Conservation (phyloP, 257 asterid genomes). For the Capsicum pubescens region DNA sequence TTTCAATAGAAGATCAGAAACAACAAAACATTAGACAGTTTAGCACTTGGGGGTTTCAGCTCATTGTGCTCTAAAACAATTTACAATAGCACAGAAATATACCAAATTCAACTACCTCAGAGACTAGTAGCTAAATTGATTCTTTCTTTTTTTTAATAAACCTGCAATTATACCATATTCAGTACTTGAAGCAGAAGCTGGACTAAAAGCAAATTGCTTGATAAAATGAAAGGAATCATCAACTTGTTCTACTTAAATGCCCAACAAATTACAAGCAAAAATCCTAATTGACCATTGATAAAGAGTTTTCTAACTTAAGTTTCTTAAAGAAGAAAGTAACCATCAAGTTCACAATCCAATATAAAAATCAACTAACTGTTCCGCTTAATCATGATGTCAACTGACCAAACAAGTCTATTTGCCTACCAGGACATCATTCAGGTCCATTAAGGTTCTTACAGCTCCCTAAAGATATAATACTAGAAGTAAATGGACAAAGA, state of each 20-base stretch:
- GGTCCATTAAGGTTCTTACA: slow-evolving; percentile 16
- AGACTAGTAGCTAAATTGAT: slow-evolving; percentile 11
- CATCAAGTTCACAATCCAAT: slow-evolving; percentile 4
- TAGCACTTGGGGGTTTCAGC: not conserved
- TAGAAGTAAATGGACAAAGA: slow-evolving; percentile 3
- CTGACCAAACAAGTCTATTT: slow-evolving; percentile 13
- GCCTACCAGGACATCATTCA: not conserved
- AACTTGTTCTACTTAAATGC: not conserved
- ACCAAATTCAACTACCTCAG: not conserved
- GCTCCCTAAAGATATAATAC: not conserved
- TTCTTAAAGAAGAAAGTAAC: not conserved
- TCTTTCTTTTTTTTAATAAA: not conserved
- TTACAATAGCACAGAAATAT: not conserved
- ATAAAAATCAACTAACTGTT: not conserved
- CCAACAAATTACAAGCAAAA: not conserved
- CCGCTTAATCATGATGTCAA: not conserved
- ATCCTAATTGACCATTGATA: slow-evolving; percentile 1
- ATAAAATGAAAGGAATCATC: slow-evolving; percentile 14
- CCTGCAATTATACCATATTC: not conserved
- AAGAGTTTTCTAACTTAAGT: not conserved
- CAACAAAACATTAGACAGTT: not conserved
- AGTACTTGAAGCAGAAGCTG: not conserved
- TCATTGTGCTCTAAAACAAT: not conserved
- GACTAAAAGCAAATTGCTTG: not conserved
- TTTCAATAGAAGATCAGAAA: not conserved